Evolutionary conservation across 2,329 filamentous ascomycete species (phyloP), one percentile per base, ranked within the genome.

Genomic region (Karstenula rhodostoma): DNA sequence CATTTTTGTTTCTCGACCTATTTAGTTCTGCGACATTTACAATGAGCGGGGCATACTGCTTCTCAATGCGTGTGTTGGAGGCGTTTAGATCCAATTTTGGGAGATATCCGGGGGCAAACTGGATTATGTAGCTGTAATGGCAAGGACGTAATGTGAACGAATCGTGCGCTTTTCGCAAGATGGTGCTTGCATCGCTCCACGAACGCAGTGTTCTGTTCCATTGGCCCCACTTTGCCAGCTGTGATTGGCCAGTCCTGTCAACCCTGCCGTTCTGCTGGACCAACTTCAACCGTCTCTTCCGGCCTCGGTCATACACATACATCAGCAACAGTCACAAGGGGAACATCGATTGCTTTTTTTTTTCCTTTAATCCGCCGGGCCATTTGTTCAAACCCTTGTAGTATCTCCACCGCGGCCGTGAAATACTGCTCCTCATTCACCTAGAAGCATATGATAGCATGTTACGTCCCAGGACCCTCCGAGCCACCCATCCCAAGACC

Each of bases 191-290:
- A 32, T 49, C 27, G 46, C 25, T 23, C 25, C 33, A 51, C n/a
- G 48, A 40, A 23, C 32, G 22, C 32, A 32, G 19, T 23, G n/a
- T 12, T 19, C 13, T 9, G 9, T 40, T 9, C 52, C 27, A n/a
- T 35, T 7, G 12, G 35, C 33, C 46, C 55, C 55, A 42, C 54
- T 23, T 42, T 22, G 22, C 6, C n/a, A 25, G 27, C 22, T 29
- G 17, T 56, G 23, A 56, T 56, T 49, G 54, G 54, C n/a, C 19
- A 27, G 25, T 27, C 23, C 37, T 33, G 32, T 42, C 37, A 25
- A 54, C 42, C 23, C 35, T 48, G 44, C 17, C 27, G 23, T 48
- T 48, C n/a, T 9, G 13, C 44, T 32, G 6, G 13, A 32, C 6
- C 44, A 27, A 27, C 25, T 15, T 32, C 44, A 13, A 48, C 17